phyloP scores from a whole-genome alignment of 2,329 filamentous ascomycete genomes.

The Macroventuria anomochaeta region DNA sequence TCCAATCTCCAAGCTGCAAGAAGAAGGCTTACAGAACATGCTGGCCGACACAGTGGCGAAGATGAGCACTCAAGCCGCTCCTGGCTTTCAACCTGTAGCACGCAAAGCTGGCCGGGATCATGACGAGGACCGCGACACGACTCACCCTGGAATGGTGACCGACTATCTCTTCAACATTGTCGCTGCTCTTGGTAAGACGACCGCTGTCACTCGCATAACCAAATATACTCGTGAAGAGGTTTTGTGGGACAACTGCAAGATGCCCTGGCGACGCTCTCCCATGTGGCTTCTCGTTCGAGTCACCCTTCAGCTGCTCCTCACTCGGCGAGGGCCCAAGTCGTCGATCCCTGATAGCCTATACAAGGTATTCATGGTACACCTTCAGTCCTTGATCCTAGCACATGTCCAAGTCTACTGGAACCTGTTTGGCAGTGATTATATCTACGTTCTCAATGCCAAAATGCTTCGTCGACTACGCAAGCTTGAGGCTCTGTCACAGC shows the following conservation, averaged over 20 bases:
- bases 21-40: constrained; percentile 23
- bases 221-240: constrained; percentile 65
- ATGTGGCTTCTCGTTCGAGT: constrained; percentile 64
- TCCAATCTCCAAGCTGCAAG: constrained; percentile 24
- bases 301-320: constrained; percentile 51
- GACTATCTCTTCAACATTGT: constrained; percentile 57
- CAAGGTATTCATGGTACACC: constrained; percentile 60
- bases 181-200: constrained; percentile 44
- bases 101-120: constrained; percentile 49
- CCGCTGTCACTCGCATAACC: constrained; percentile 42
- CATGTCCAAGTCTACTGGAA: constrained; percentile 1
- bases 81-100: constrained; percentile 44
- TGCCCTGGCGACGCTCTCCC: constrained; percentile 61
- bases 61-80: constrained; percentile 46
- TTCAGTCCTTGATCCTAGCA: constrained; percentile 54
- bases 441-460: constrained; percentile 30
- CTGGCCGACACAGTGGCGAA: constrained; percentile 45
- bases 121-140: constrained; percentile 58
- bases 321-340: constrained; percentile 27
- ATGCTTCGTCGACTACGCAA: constrained; percentile 33
- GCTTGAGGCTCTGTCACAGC: constrained; percentile 22
- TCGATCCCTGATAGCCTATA: constrained; percentile 43
- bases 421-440: constrained; percentile 12
- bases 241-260: constrained; percentile 48
- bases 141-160: constrained; percentile 59